A percentile compares a stretch with the other conserved stretches of the same genome.
Evolutionary conservation across 352 stramenopile genomes (phyloP).

Genomic region (Phytopythium helicoides): DNA sequence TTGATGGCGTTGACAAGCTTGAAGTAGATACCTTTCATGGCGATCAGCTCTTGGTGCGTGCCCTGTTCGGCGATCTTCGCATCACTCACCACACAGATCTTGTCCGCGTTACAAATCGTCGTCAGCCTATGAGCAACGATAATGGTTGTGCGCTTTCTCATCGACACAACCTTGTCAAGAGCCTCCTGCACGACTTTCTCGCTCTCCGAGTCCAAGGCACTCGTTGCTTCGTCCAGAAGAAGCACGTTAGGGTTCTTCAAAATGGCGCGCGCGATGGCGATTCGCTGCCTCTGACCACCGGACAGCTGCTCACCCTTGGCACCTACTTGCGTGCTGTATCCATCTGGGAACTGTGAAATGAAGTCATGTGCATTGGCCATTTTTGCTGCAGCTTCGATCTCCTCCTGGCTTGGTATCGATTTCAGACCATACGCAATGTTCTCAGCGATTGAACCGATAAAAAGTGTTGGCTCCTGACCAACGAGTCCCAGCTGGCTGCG

Average conservation of each 20-base stretch:
- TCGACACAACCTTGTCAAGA: constrained; percentile 50
- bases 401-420: constrained; percentile 22
- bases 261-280: constrained; percentile 91
- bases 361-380: constrained; percentile 93
- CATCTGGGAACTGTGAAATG: constrained; percentile 88
- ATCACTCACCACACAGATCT: constrained; percentile 89
- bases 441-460: constrained; percentile 54
- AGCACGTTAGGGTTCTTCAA: constrained; percentile 87
- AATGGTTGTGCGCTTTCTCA: constrained; percentile 90
- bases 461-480: constrained; percentile 55
- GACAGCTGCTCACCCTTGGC: constrained; percentile 89
- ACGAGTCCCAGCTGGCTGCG: constrained; percentile 63
- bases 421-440: constrained; percentile 25
- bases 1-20: no score
- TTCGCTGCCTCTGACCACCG: constrained; percentile 72
- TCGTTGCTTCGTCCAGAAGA: constrained; percentile 91
- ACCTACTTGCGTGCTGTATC: constrained; percentile 92
- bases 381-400: constrained; percentile 84
- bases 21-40: no score
- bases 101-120: constrained; percentile 90
- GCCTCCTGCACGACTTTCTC: constrained; percentile 84
- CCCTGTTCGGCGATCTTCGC: constrained; percentile 84
- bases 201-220: constrained; percentile 75
- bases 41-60: constrained; percentile 81
- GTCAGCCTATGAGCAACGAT: constrained; percentile 96